Evolutionary conservation across 1,284 basidiomycete species (phyloP), one percentile per base, ranked within the genome.

Genomic region (Neotropicomus parvogracilis): DNA sequence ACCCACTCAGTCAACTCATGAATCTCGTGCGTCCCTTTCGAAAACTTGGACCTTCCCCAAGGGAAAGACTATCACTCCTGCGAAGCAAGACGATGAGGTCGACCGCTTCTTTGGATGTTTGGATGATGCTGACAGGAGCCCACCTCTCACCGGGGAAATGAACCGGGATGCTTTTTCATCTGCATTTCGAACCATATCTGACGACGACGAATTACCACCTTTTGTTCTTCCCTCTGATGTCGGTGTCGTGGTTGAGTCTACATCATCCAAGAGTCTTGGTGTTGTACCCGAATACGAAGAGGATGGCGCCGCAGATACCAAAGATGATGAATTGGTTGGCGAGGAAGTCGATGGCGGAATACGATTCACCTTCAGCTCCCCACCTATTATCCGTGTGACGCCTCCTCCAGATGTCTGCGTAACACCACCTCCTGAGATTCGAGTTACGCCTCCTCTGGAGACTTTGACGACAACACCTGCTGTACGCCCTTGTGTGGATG

Each of bases 81-180:
- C 58, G 40, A 49, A 42, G 17, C 55, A 41, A 17, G 58, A 58
- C 2, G 62, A 63, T 16, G 52, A 63, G 1, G 64, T 73, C 9
- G 86, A 89, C 59, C 75, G 70, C 28, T 89, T 89, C 74, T 89
- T 89, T 58, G 81, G 77, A 33, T 89, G 85, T 57, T 65, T 88
- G 54, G 81, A 83, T 44, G 84, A 85, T 47, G 62, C 68, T 21
- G 78, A 80, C 54, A 70, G 75, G 14, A 70, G 75, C 5, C 78
- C 78, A 31, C 52, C 62, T 20, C 36, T 5, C 33, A 53, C 36
- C 28, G 72, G 75, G 49, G 80, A 83, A 63, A 77, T 71, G 60
- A 75, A 71, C 58, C 84, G 80, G 66, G 73, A 69, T 38, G 56
- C 78, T 24, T 86, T 86, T 54, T 68, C 80, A 1, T 73, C 70